Conservation (phyloP, 75 land plant species). For the Adiantum capillusveneris region DNA sequence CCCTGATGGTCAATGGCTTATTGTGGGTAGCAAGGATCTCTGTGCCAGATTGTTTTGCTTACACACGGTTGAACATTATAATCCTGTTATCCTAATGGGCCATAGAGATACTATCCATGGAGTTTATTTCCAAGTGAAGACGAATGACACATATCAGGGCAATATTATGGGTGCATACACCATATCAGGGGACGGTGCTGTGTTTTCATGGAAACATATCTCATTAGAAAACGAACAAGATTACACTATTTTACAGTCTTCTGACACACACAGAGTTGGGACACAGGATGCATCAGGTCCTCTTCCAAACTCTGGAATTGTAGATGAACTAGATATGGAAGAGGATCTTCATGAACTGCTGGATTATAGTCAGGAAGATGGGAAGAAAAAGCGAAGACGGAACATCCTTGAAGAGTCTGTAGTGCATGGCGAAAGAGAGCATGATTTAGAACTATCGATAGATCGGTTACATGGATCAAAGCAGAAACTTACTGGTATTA, state of each 20-base stretch:
- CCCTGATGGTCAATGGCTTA: constrained; percentile 58
- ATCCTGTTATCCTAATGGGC: constrained; percentile 58
- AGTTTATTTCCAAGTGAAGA: constrained; percentile 42
- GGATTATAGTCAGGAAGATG: no score
- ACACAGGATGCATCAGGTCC: no score
- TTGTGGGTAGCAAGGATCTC: constrained; percentile 84
- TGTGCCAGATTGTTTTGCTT: constrained; percentile 49
- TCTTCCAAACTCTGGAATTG: no score
- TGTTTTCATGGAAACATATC: constrained; percentile 57
- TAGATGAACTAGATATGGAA: no score
- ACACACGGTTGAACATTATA: constrained; percentile 9
- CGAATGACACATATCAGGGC: constrained; percentile 10
- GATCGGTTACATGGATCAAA: constrained; percentile 19
- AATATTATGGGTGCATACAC: constrained; percentile 48
- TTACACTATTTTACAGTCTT: background rate
- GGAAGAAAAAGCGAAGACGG: no score
- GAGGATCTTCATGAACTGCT: no score
- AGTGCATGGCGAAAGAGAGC: background rate
- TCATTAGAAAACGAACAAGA: background rate
- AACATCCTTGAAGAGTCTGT: no score
- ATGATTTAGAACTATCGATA: constrained; percentile 20
- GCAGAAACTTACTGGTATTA: background rate
- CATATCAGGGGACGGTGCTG: constrained; percentile 61
- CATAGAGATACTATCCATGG: constrained; percentile 67
- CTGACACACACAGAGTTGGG: background rate